Percentiles rank a stretch among this genome's conserved stretches.
These are phyloP conservation scores for Boletales sp. DNA, from an alignment of 768 basidiomycete genomes.

Conservation along the genomic window DNA sequence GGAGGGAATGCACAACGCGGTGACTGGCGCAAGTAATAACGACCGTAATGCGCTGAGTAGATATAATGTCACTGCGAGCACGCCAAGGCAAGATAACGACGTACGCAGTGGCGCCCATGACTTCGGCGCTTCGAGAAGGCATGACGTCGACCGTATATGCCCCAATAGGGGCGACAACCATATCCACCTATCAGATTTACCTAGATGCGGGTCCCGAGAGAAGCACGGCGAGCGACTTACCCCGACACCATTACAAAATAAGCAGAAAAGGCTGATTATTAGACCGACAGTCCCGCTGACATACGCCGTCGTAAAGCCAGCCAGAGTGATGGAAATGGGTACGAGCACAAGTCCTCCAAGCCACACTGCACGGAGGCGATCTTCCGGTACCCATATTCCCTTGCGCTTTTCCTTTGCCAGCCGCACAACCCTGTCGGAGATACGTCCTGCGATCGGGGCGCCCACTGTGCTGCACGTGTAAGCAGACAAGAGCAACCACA, in stretches of 20 bases:
- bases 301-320: slow-evolving; percentile 49
- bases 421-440: slow-evolving; percentile 55
- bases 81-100: slow-evolving; percentile 14
- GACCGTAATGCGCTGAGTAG: slow-evolving; percentile 21
- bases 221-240: slow-evolving; percentile 33
- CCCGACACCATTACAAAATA: slow-evolving; percentile 64
- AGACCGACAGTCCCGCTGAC: slow-evolving; percentile 50
- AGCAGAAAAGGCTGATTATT: slow-evolving; percentile 45
- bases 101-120: slow-evolving; percentile 53
- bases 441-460: slow-evolving; percentile 52
- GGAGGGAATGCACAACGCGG: slow-evolving; percentile 32
- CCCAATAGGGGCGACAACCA: slow-evolving; percentile 52
- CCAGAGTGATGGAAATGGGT: slow-evolving; percentile 48
- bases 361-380: slow-evolving; percentile 54
- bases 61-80: not conserved
- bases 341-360: slow-evolving; percentile 44
- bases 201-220: not conserved
- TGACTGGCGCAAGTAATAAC: slow-evolving; percentile 12
- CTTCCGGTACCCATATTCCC: slow-evolving; percentile 66
- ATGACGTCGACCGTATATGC: slow-evolving; percentile 61
- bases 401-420: slow-evolving; percentile 45
- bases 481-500: not conserved
- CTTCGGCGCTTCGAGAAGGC: slow-evolving; percentile 59
- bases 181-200: slow-evolving; percentile 42
- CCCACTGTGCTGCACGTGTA: slow-evolving; percentile 40